Evolutionary conservation across 2,329 filamentous ascomycete species (phyloP), one percentile per base, ranked within the genome.

Genomic region (Sclerotinia trifoliorum): DNA sequence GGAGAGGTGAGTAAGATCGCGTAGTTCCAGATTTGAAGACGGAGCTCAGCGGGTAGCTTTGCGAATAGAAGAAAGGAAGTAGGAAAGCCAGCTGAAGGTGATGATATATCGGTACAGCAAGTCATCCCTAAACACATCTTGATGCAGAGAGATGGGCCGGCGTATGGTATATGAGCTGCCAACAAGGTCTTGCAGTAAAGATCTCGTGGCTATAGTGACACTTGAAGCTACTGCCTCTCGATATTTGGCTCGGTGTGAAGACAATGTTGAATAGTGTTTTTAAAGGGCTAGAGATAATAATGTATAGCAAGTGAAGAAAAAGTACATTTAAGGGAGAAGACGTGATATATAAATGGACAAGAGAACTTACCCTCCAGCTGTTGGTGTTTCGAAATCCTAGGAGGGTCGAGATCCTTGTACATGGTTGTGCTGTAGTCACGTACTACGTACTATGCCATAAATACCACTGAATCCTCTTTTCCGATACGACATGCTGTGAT

Each of bases 21-120:
- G 29, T 39, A 62, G 46, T 62, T 62, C 60, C 60, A 62, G 29
- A 62, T 62, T 51, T 62, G 60, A 24, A 62, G 46, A 51, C 60
- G 60, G 32, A 62, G 46, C 32, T 62, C 60, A 13, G 29, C 51
- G 29, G 60, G 60, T 62, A 62, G n/a, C 29, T 51, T 62, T 62
- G 60, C 24, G 21, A 62, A 62, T 4, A 62, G 51, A n/a, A 26
- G 60, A 49, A 62, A 62, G 46, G 60, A 62, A 5, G 46, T 51
- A 24, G 13, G 29, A 49, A 13, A 19, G 2, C 5, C 29, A 13
- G 21, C 35, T 19, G 60, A 21, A 62, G 29, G 39, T 13, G 29
- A 46, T 26, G 29, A 32, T 39, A 39, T 51, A 26, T 51, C 19
- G 21, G 60, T 39, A n/a, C 46, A 62, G 29, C 60, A 62, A 51